Evolutionary conservation across 2,329 filamentous ascomycete genomes (phyloP).

Genomic region (Ceratocystis cacaofunesta): DNA sequence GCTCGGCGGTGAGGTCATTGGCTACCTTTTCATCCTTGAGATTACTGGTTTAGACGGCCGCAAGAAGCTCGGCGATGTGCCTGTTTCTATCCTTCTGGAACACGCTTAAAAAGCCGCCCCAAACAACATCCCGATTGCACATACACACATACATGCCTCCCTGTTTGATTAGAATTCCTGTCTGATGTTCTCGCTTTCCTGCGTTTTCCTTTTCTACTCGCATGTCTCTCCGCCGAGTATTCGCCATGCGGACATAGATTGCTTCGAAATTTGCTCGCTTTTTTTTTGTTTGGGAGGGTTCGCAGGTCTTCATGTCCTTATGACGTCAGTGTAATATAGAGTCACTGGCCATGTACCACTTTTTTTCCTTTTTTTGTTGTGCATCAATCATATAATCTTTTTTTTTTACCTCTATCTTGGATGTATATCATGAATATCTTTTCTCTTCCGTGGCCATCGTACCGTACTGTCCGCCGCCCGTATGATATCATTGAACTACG

Average conservation of each 20-base stretch:
- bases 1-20: constrained; percentile 71
- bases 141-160: not conserved
- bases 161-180: not conserved
- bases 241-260: not conserved
- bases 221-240: not conserved
- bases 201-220: not conserved
- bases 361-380: not conserved
- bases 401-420: not conserved
- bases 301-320: not conserved
- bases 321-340: constrained; percentile 3
- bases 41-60: constrained; percentile 85
- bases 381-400: not conserved
- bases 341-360: not conserved
- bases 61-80: constrained; percentile 65
- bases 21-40: constrained; percentile 91
- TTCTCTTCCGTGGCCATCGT: not conserved
- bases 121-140: not conserved
- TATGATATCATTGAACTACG: constrained; percentile 25
- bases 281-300: not conserved
- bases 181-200: not conserved
- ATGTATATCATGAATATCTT: not conserved
- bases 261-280: not conserved
- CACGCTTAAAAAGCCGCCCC: constrained; percentile 24
- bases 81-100: constrained; percentile 69
- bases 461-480: not conserved